phyloP scores from a whole-genome alignment of 495 filamentous ascomycete genomes.

The Penicillium cinerascens region DNA sequence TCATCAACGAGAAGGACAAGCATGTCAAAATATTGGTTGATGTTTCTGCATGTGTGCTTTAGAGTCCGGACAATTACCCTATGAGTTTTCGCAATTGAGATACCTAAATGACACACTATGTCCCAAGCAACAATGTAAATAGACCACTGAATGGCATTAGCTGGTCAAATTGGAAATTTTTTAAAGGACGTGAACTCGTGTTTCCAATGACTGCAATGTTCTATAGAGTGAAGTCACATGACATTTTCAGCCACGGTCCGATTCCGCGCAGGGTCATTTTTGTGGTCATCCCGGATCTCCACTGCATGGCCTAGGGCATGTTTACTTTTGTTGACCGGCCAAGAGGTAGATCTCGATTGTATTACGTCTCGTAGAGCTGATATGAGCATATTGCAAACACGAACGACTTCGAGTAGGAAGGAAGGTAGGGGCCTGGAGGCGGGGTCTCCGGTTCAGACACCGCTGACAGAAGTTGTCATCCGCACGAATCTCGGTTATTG shows the following conservation, averaged over 20 bases:
- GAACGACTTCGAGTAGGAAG: not conserved
- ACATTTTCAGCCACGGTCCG: no score
- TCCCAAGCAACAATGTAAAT: no score
- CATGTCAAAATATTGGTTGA: constrained; percentile 54
- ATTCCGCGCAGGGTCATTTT: not conserved
- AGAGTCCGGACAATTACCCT: no score
- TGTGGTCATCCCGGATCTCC: not conserved
- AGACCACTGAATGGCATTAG: no score
- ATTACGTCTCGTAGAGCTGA: not conserved
- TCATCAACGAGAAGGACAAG: constrained; percentile 52
- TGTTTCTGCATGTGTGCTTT: constrained; percentile 4
- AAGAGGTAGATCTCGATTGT: not conserved
- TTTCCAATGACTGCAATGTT: no score
- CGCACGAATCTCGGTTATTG: not conserved
- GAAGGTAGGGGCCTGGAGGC: no score
- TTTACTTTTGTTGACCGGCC: not conserved
- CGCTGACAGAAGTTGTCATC: not conserved
- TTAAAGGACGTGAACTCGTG: no score
- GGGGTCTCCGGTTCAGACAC: not conserved
- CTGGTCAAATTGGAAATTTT: no score
- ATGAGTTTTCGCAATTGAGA: no score
- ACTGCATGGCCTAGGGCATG: not conserved
- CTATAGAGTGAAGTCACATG: no score
- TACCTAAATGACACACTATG: no score
- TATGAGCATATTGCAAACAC: not conserved